phyloP scores from a whole-genome alignment of 495 filamentous ascomycete genomes.

The Daldinia concentrica region DNA sequence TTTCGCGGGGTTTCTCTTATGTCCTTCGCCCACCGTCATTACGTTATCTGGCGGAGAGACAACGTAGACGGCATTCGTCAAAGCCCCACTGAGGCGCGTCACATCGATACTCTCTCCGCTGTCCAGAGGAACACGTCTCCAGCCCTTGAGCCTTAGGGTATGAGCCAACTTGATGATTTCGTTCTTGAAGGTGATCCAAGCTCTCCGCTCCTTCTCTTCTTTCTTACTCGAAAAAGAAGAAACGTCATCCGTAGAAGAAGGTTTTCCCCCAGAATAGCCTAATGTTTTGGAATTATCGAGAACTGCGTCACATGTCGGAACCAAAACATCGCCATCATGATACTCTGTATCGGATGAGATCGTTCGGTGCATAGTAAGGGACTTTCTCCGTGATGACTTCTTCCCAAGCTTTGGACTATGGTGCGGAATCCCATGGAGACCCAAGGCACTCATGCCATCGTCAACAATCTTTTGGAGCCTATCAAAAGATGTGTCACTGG shows the following conservation, averaged over 20 bases:
- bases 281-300: slow-evolving; percentile 91
- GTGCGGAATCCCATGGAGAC: slow-evolving; percentile 50
- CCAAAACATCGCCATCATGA: slow-evolving; percentile 72
- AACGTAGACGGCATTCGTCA: slow-evolving; percentile 97
- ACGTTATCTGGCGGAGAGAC: slow-evolving; percentile 80
- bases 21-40: slow-evolving; percentile 43
- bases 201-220: slow-evolving; percentile 72
- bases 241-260: slow-evolving; percentile 59
- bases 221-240: slow-evolving; percentile 51
- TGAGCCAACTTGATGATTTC: slow-evolving; percentile 91
- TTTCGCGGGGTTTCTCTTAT: slow-evolving; percentile 64
- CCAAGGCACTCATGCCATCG: slow-evolving; percentile 62
- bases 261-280: slow-evolving; percentile 70
- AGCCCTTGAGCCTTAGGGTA: slow-evolving; percentile 87
- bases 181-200: slow-evolving; percentile 83
- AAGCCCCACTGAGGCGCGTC: slow-evolving; percentile 85
- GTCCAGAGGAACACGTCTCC: slow-evolving; percentile 80
- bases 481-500: slow-evolving; percentile 70
- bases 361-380: slow-evolving; percentile 43
- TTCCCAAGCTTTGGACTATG: slow-evolving; percentile 46
- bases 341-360: slow-evolving; percentile 84
- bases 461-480: slow-evolving; percentile 75
- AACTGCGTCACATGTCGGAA: slow-evolving; percentile 79
- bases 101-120: slow-evolving; percentile 75
- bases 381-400: slow-evolving; percentile 50